phyloP scores from a whole-genome alignment of 306 rosid genomes.

The Alnus rubra region DNA sequence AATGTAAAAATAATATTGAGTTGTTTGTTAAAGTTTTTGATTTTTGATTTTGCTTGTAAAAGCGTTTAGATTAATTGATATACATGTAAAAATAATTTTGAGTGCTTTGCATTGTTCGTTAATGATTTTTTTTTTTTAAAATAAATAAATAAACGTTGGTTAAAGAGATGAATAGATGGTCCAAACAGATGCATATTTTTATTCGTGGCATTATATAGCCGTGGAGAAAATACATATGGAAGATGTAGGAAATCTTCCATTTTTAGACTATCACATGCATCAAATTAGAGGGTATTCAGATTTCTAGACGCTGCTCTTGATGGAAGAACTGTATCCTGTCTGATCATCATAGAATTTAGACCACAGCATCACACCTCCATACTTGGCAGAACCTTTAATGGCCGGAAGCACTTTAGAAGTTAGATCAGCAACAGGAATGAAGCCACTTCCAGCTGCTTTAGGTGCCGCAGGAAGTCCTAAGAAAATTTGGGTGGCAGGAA shows the following conservation, averaged over 20 bases:
- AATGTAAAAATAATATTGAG: no score
- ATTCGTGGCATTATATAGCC: neutral
- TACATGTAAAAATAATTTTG: no score
- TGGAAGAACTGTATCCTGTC: constrained; percentile 55
- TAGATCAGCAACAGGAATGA: constrained; percentile 39
- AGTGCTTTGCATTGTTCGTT: no score
- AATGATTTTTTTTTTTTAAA: no score
- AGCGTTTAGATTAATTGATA: no score
- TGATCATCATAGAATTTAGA: constrained; percentile 65
- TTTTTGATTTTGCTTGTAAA: no score
- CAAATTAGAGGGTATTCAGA: neutral
- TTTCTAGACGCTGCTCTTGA: constrained; percentile 43
- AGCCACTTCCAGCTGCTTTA: constrained; percentile 57
- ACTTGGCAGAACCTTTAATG: constrained; percentile 49
- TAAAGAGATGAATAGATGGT: neutral
- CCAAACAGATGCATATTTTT: constrained; percentile 4
- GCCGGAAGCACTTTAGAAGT: constrained; percentile 51
- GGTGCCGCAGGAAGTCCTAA: constrained; percentile 59
- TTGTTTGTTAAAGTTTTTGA: no score
- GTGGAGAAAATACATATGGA: constrained; percentile 1
- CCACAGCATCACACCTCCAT: constrained; percentile 79
- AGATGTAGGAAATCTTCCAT: neutral
- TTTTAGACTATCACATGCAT: neutral
- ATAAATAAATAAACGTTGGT: no score
- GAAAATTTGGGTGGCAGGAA: constrained; percentile 47